phyloP scores from a whole-genome alignment of 208 protist genomes.

The Sergeia podlipaevii region DNA sequence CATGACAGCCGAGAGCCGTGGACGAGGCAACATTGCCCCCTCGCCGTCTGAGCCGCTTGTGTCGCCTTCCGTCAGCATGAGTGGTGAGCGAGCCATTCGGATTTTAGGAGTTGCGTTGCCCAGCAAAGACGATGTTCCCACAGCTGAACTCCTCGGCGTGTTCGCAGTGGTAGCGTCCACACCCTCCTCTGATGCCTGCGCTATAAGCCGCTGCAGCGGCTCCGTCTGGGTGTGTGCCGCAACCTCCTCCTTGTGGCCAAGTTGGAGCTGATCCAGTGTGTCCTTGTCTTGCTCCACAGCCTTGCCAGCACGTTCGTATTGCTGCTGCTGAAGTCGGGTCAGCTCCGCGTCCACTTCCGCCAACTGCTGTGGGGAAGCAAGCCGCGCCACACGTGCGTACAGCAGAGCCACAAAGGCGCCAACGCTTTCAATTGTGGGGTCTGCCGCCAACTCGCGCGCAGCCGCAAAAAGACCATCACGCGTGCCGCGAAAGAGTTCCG shows the following conservation, averaged over 20 bases:
- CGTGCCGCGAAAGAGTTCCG: constrained; percentile 44
- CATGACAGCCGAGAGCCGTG: constrained; percentile 2
- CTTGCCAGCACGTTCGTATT: neutral
- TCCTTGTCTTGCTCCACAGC: too few relatives aligned
- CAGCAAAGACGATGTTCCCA: neutral
- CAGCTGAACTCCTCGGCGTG: neutral
- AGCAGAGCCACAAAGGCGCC: constrained; percentile 48
- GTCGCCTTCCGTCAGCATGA: constrained; percentile 51
- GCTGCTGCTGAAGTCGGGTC: constrained; percentile 20
- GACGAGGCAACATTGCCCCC: neutral
- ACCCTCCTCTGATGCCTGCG: neutral
- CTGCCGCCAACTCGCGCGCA: constrained; percentile 20
- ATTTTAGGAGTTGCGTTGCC: constrained; percentile 14
- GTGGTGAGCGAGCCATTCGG: constrained; percentile 31
- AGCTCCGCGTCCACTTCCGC: constrained; percentile 30
- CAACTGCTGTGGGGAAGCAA: constrained; percentile 43
- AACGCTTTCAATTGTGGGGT: constrained; percentile 31
- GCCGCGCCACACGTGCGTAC: constrained; percentile 38
- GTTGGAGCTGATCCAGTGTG: too few relatives aligned
- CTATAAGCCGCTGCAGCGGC: neutral
- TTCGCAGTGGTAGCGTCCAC: neutral
- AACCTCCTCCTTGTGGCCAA: too few relatives aligned
- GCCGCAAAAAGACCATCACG: constrained; percentile 43
- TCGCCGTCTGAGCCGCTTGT: constrained; percentile 71
- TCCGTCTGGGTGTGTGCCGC: too few relatives aligned